A percentile compares a stretch with the other conserved stretches of the same genome.
Evolutionary conservation across 805 yeast genomes (phyloP).

Genomic region (Suhomyces emberorum): DNA sequence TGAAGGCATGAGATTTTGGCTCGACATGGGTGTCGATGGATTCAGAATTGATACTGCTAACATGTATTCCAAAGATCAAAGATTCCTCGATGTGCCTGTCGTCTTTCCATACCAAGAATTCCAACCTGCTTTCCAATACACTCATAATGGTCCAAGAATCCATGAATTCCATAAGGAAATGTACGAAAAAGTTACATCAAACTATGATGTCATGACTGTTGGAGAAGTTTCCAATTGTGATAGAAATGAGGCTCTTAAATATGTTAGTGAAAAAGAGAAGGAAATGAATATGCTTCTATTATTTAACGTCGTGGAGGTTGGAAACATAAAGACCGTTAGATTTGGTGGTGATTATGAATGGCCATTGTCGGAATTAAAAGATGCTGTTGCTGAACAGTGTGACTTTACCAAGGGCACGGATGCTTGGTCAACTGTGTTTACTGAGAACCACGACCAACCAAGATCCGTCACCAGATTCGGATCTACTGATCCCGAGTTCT

Average conservation of each 20-base stretch:
- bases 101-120: slow-evolving; percentile 34
- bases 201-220: slow-evolving; percentile 53
- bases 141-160: slow-evolving; percentile 50
- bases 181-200: slow-evolving; percentile 37
- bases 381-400: slow-evolving; percentile 16
- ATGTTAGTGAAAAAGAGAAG: slow-evolving; percentile 36
- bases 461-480: slow-evolving; percentile 52
- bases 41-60: slow-evolving; percentile 57
- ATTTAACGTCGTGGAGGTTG: slow-evolving; percentile 33
- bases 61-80: slow-evolving; percentile 46
- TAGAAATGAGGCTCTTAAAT: slow-evolving; percentile 39
- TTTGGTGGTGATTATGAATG: slow-evolving; percentile 29
- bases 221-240: slow-evolving; percentile 50
- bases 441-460: slow-evolving; percentile 60
- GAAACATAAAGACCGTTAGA: slow-evolving; percentile 31
- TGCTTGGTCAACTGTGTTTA: slow-evolving; percentile 55
- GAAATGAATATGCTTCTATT: slow-evolving; percentile 38
- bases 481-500: slow-evolving; percentile 29
- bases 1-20: slow-evolving; percentile 50
- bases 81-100: slow-evolving; percentile 48
- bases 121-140: slow-evolving; percentile 34
- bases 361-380: slow-evolving; percentile 38
- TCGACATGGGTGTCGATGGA: slow-evolving; percentile 54
- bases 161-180: slow-evolving; percentile 57
- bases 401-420: slow-evolving; percentile 46